Evolutionary conservation across 495 filamentous ascomycete species (phyloP).

Genomic region (Penicillium herquei): DNA sequence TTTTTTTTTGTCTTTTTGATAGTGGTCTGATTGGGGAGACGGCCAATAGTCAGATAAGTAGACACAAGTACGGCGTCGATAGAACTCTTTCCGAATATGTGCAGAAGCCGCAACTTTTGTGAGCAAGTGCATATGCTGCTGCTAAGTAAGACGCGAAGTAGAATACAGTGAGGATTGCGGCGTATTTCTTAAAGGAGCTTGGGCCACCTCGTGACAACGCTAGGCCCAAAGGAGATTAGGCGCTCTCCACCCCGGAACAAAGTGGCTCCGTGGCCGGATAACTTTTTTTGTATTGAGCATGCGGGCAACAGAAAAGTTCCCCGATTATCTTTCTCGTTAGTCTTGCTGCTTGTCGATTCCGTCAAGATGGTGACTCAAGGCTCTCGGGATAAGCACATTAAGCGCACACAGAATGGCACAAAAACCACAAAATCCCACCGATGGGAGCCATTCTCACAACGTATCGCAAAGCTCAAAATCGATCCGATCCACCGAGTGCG

Average conservation of each 20-base stretch:
- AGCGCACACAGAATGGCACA: conserved; percentile 61
- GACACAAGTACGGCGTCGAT: no score
- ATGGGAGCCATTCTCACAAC: conserved; percentile 89
- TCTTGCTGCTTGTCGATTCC: conserved; percentile 30
- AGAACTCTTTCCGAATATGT: no score
- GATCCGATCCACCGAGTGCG: conserved; percentile 87
- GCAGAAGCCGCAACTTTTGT: no score
- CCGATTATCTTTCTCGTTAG: conserved; percentile 24
- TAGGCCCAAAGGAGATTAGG: neutral
- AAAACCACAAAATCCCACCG: conserved; percentile 75
- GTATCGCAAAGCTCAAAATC: conserved; percentile 90
- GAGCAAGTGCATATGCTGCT: no score
- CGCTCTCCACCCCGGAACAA: conserved; percentile 36
- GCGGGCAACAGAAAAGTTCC: conserved; percentile 23
- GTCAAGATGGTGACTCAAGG: conserved; percentile 57
- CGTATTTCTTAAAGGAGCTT: conserved; percentile 33
- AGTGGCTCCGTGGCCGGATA: conserved; percentile 34
- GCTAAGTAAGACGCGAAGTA: no score
- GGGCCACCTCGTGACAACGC: conserved; percentile 38
- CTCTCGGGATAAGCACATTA: conserved; percentile 62
- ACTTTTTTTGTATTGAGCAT: conserved; percentile 47
- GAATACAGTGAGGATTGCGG: neutral
- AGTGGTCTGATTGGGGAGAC: neutral
- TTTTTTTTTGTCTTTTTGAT: no score
- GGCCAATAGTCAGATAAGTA: no score